phyloP scores from a whole-genome alignment of 805 yeast genomes.

The Ogataea paraovalis region DNA sequence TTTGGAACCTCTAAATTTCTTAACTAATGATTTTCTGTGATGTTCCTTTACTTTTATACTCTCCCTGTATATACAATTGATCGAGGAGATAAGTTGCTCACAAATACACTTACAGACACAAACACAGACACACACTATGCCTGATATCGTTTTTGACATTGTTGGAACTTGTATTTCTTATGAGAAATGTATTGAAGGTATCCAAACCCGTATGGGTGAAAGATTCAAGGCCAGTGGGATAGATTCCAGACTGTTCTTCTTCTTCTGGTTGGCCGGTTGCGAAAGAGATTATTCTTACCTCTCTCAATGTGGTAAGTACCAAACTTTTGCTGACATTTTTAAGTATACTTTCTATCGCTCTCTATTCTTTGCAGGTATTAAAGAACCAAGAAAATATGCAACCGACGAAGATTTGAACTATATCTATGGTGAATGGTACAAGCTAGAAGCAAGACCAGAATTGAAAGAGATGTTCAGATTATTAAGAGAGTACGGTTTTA shows the following conservation, averaged over 20 bases:
- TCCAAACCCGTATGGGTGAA: conserved; percentile 19
- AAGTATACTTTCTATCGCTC: conserved; percentile 27
- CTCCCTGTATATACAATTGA: too few species aligned
- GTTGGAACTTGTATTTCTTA: conserved; percentile 27
- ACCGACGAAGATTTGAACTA: conserved; percentile 26
- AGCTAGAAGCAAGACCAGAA: conserved; percentile 27
- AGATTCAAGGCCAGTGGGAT: conserved; percentile 13
- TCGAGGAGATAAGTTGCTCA: neutral
- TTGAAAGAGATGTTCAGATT: conserved; percentile 25
- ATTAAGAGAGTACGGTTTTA: conserved; percentile 29
- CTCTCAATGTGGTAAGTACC: conserved; percentile 25
- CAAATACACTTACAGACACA: neutral
- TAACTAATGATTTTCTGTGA: neutral
- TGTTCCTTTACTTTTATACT: too few species aligned
- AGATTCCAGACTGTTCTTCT: conserved; percentile 15
- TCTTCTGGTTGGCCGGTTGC: conserved; percentile 50
- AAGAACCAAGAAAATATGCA: conserved; percentile 25
- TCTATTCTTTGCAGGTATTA: conserved; percentile 25
- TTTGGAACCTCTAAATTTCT: neutral
- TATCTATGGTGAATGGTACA: conserved; percentile 22
- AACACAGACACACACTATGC: conserved; percentile 12
- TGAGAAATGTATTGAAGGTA: conserved; percentile 21
- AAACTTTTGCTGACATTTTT: conserved; percentile 24
- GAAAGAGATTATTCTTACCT: conserved; percentile 66
- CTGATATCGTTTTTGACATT: conserved; percentile 27